Evolutionary conservation across 2,329 filamentous ascomycete species (phyloP), one percentile per base, ranked within the genome.

Genomic region (Beauveria australis): DNA sequence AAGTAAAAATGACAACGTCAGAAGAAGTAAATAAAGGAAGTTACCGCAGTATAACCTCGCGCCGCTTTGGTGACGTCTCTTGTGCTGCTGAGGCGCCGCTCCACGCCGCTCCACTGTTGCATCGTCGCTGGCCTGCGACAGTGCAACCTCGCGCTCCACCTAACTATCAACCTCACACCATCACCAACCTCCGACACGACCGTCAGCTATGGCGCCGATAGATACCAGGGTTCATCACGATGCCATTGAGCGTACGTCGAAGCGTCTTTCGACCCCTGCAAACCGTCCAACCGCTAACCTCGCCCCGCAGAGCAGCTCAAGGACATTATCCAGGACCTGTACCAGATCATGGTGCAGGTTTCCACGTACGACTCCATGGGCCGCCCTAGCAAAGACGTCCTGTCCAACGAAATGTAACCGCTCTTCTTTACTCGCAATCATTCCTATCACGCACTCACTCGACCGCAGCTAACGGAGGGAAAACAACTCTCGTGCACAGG

Each of bases 331-430:
- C 82, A 86, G 67, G 82, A 84, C 66, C 79, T 87, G 46, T 87
- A 84, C 76, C 79, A 84, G 66, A 73, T 86, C 62, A 83, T 86
- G 78, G 81, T 88, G 51, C 84, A 87, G 68, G 77, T 82, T 30
- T 79, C 81, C 37, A 79, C 81, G 62, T 88, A 87, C 75, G 83
- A 87, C 75, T 74, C 76, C 46, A 75, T 77, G 62, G 73, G 73
- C 62, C 76, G 77, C 1, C 75, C 82, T 14, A 81, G 79, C 44
- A 77, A 76, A 64, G 81, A 86, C 43, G 81, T 85, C 33, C 78
- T 88, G 44, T 75, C 80, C 47, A 72, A 73, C 63, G 79, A 84
- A 70, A 74, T 87, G 73, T 81, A 70, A 33, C 55, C 18, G 9
- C 30, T 16, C 12, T 16, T 43, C 22, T 22, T 3, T 3, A 3